Conservation (phyloP, 805 yeast species). For the Cephaloascus albidus region DNA sequence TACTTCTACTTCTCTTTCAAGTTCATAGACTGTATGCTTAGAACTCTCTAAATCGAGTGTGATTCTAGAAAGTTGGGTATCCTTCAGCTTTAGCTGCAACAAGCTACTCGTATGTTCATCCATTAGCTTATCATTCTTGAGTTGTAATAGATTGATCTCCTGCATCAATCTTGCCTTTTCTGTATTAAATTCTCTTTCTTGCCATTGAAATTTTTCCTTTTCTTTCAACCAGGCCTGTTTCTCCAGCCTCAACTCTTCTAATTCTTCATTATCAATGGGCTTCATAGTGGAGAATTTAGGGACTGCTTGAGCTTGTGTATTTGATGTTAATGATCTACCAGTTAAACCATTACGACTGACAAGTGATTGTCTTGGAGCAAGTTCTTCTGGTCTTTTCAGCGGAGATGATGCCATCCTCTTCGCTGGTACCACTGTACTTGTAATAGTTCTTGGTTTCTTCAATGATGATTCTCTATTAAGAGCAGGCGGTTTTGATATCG, state of each 20-base stretch:
- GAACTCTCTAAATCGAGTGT: conserved; percentile 55
- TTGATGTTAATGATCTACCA: conserved; percentile 28
- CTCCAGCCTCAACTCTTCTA: conserved; percentile 43
- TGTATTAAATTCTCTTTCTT: conserved; percentile 15
- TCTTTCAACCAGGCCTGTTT: conserved; percentile 37
- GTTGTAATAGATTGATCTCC: conserved; percentile 22
- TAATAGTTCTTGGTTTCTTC: conserved; percentile 9
- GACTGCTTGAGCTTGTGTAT: conserved; percentile 3
- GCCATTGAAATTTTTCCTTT: conserved; percentile 14
- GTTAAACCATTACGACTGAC: conserved; percentile 28
- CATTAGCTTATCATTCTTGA: conserved; percentile 28
- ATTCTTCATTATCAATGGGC: conserved; percentile 29
- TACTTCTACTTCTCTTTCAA: conserved; percentile 39
- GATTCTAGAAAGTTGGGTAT: conserved; percentile 54
- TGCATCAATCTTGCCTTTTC: conserved; percentile 18
- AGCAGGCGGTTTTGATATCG: conserved; percentile 3
- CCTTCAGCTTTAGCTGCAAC: conserved; percentile 53
- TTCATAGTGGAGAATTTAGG: not conserved
- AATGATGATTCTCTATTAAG: conserved; percentile 5
- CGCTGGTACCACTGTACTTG: conserved; percentile 38
- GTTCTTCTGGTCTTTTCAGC: conserved; percentile 30
- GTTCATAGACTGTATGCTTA: conserved; percentile 38
- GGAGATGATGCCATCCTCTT: conserved; percentile 71
- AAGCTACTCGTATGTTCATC: conserved; percentile 42
- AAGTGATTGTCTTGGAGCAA: not conserved